Base-by-base conservation (phyloP, 2,329 filamentous ascomycete species). In the Aspergillus sp. region DNA sequence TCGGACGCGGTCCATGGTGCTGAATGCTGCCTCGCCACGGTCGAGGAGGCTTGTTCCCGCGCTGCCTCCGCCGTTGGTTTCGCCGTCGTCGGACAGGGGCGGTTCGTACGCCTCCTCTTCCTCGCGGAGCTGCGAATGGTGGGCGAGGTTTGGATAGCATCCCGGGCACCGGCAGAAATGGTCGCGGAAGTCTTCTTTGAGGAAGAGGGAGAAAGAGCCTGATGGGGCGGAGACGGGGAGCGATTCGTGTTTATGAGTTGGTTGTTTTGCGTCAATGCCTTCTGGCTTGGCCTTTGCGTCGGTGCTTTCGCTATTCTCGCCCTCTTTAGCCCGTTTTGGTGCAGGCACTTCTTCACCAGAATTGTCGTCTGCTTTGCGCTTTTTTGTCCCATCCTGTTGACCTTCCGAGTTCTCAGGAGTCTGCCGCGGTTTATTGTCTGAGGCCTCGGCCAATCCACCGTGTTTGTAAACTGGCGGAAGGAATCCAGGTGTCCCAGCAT, bases 81-180 rank as follows among this genome's bases (percentile, higher is more conserved):
- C 75, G 2, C 68, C 73, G 11, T 71, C 68, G 1, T 78, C 74
- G 0, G 86, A 94, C 4, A 95, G 66, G 1, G 89, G 86, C 0
- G 89, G 91, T 50, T 95, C 86, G 60, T 98, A 98, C 1, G 78
- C 79, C 20, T 94, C 86, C 67, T 98, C 91, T 59, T 93, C 86
- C 51, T 96, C 88, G 7, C 94, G 77, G 8, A 98, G 80, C 51
- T 93, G 83, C 0, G 78, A 75, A 53, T 93, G 78, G 0, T 68
- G 63, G 34, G 75, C 67, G 1, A 96, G 73, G 8, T 74, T 64
- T 1, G 78, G 77, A 60, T 85, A 94, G 65, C 88, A 95, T n/a
- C 70, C 62, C 11, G 74, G 56, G 60, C 91, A 98, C 51, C 71
- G 84, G 66, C 91, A 98, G 47, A 98, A 66, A 38, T 80, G 68